Evolutionary conservation across 805 yeast species (phyloP).

Genomic region (Metschnikowia chrysomelidarum): DNA sequence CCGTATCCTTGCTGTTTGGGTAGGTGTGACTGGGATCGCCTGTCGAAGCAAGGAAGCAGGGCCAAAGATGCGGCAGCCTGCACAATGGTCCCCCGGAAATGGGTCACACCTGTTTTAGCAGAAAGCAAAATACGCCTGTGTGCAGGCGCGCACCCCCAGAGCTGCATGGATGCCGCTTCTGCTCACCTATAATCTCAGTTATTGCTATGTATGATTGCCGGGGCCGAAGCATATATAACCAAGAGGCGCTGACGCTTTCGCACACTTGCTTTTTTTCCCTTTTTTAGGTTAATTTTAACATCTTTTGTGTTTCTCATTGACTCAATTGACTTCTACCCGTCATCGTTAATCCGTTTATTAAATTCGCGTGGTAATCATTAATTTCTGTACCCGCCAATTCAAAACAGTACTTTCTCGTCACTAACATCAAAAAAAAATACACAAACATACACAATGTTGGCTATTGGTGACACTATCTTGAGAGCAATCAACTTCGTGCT

Average conservation of each 20-base stretch:
- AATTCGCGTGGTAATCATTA: constrained; percentile 1
- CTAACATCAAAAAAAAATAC: constrained; percentile 3
- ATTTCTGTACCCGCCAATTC: neutral
- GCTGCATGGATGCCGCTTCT: constrained; percentile 14
- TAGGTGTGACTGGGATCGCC: too few species aligned
- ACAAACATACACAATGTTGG: constrained; percentile 44
- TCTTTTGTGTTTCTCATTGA: constrained; percentile 5
- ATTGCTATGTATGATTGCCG: constrained; percentile 15
- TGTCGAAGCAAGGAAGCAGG: constrained; percentile 12
- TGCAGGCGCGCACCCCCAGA: constrained; percentile 11
- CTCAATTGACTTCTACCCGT: constrained; percentile 4
- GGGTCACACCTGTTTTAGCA: constrained; percentile 15
- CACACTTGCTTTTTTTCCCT: neutral
- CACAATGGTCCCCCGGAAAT: constrained; percentile 17
- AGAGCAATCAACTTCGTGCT: constrained; percentile 75
- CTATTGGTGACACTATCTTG: constrained; percentile 71
- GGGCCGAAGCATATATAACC: constrained; percentile 8
- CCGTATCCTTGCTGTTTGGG: too few species aligned
- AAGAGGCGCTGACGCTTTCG: constrained; percentile 6
- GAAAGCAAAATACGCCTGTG: constrained; percentile 19
- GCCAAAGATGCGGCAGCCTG: constrained; percentile 3
- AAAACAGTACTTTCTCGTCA: constrained; percentile 1
- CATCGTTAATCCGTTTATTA: constrained; percentile 4
- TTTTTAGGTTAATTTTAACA: constrained; percentile 7
- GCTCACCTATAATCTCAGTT: constrained; percentile 8